Percentiles rank a stretch among this genome's conserved stretches.
Conservation (phyloP, 129 eudicot species). For the Heracleum sosnowskyi region DNA sequence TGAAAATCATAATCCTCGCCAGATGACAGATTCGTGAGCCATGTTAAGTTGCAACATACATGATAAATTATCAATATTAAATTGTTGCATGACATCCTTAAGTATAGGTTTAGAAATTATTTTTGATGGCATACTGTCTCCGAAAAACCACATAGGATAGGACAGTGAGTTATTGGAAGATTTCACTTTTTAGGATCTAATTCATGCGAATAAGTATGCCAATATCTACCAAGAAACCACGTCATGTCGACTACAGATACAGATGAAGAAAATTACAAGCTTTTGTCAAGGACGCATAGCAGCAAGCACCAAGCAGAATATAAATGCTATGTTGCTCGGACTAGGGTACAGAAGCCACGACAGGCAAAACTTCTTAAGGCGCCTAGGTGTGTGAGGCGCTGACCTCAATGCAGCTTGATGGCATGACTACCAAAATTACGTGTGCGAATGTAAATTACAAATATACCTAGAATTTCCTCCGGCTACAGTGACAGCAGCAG, state of each 20-base stretch:
- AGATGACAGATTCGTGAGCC: background rate
- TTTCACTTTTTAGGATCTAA: background rate
- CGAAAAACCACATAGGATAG: background rate
- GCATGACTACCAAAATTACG: background rate
- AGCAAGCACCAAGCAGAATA: background rate
- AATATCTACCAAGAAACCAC: background rate
- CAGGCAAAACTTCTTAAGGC: background rate
- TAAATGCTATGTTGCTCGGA: background rate
- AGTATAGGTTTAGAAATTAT: background rate
- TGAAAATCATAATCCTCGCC: background rate
- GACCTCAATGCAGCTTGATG: background rate
- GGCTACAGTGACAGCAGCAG: conserved; percentile 96
- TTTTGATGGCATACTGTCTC: background rate
- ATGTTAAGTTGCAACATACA: background rate
- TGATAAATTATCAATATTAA: background rate
- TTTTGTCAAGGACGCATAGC: background rate
- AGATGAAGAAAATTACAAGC: background rate
- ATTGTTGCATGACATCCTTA: background rate
- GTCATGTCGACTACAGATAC: background rate
- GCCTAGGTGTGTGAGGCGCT: background rate
- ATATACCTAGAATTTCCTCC: conserved; percentile 81
- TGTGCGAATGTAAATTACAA: background rate
- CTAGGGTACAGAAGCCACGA: background rate
- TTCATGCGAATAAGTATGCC: background rate
- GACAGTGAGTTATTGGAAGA: background rate